Evolutionary conservation across 2,329 filamentous ascomycete genomes (phyloP).

Genomic region (Akanthomyces lecanii): DNA sequence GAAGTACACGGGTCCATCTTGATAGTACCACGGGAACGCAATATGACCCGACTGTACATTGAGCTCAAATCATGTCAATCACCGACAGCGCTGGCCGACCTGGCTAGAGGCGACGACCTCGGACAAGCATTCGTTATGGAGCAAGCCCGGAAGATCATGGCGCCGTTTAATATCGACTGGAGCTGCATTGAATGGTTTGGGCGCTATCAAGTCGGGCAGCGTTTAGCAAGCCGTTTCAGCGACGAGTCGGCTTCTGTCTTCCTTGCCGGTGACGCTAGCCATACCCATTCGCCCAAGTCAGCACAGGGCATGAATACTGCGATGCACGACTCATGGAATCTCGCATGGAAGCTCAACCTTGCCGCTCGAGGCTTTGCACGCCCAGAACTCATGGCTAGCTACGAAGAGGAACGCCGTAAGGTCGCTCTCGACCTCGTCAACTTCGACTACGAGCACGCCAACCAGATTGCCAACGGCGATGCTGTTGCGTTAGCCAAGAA

Average conservation of each 20-base stretch:
- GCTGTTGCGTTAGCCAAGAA: constrained; percentile 61
- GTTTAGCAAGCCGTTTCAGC: constrained; percentile 66
- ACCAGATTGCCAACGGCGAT: constrained; percentile 58
- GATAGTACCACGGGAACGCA: constrained; percentile 69
- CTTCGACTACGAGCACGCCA: constrained; percentile 56
- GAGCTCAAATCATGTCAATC: constrained; percentile 46
- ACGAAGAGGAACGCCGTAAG: constrained; percentile 59
- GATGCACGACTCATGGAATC: constrained; percentile 59
- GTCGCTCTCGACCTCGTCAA: constrained; percentile 56
- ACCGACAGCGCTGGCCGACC: constrained; percentile 35
- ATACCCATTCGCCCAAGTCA: constrained; percentile 69
- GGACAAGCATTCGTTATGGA: constrained; percentile 68
- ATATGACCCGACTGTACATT: constrained; percentile 64
- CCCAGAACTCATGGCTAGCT: constrained; percentile 53
- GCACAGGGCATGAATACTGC: constrained; percentile 65
- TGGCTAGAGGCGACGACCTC: constrained; percentile 30
- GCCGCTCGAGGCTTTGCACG: constrained; percentile 53
- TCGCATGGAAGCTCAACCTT: constrained; percentile 50
- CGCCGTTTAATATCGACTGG: constrained; percentile 55
- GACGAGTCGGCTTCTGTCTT: constrained; percentile 60
- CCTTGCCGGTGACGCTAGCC: constrained; percentile 65
- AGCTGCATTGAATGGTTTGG: constrained; percentile 66
- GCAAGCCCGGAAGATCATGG: constrained; percentile 57
- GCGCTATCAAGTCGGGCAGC: constrained; percentile 66
- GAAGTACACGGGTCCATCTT: constrained; percentile 65